Base-by-base conservation (phyloP, 192 early-diverging fungal species). In the Coemansia sp. region DNA sequence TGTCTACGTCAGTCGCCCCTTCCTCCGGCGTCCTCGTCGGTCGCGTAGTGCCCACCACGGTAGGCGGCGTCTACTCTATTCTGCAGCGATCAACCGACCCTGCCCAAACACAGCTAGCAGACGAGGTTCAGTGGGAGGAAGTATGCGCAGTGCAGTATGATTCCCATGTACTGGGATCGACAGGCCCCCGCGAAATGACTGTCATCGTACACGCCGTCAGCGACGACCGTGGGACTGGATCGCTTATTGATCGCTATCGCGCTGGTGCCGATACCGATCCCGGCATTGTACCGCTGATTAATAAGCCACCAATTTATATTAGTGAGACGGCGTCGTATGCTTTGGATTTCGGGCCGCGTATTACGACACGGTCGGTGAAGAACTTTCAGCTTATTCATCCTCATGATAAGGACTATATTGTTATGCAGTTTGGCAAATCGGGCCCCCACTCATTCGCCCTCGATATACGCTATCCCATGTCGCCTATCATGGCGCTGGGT, bases 371-470 rank as follows among this genome's bases (percentile, higher is more conserved):
- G 1, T 95, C 94, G 0, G 95, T 97, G 11, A 99, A 99, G 69
- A 99, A 97, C 72, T 96, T 99, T 70, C 95, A 97, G 78, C 91
- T 99, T 34, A 90, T 99, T 14, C 92, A 94, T 67, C 91, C 93
- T 34, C 85, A 95, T 41, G 93, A 96, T 70, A 76, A 95, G 76
- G 93, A 95, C 69, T 96, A 97, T 62, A 92, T 94, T 45, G 87
- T 91, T 20, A 84, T 97, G 88, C 97, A 99, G 76, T 99, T 96
- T 79, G 97, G 97, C 66, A 84, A 91, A 36, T 85, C 86, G 5
- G 76, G 68, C 0, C 82, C 87, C 11, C 88, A 96, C 60, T 79
- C 79, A 31, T 99, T 97, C 65, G 91, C 93, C 0, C 83, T 99
- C 71, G 97, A 99, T 70, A 90, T 91, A 41, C 89, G 91, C 63